A percentile compares a stretch with the other conserved stretches of the same genome.
These are phyloP conservation scores for Digitaria exilis DNA, from an alignment of 202 grass and related monocot species.

Conservation along the genomic window DNA sequence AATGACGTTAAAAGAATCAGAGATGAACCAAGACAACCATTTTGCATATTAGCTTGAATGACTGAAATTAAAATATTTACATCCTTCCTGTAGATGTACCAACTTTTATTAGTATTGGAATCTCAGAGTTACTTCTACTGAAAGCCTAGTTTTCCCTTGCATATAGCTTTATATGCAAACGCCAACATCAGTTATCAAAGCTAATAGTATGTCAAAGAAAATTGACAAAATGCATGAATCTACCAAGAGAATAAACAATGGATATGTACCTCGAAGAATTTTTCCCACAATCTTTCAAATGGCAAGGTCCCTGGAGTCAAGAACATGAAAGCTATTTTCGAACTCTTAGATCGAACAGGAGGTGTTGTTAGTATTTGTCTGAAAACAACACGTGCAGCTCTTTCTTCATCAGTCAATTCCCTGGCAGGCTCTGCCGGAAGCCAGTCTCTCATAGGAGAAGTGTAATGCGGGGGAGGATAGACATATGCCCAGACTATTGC, in stretches of 20 bases:
- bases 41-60: conserved; percentile 6
- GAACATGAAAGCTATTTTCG: conserved; percentile 79
- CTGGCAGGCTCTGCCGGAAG: conserved; percentile 47
- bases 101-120: background rate
- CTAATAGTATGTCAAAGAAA: background rate
- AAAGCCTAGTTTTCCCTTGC: background rate
- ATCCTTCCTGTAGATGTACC: background rate
- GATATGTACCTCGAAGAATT: conserved; percentile 57
- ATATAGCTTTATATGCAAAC: background rate
- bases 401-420: conserved; percentile 63
- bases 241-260: background rate
- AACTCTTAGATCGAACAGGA: conserved; percentile 31
- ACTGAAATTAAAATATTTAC: background rate
- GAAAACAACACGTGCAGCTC: conserved; percentile 49
- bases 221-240: background rate
- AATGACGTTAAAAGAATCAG: background rate
- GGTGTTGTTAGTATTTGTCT: conserved; percentile 54
- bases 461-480: conserved; percentile 48
- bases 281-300: conserved; percentile 73
- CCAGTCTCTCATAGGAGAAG: conserved; percentile 47
- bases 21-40: background rate
- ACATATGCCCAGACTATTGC: conserved; percentile 51
- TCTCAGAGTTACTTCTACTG: background rate
- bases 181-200: background rate
- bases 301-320: conserved; percentile 63